phyloP scores from a whole-genome alignment of 2,329 filamentous ascomycete species.

The Colletotrichum sp. region DNA sequence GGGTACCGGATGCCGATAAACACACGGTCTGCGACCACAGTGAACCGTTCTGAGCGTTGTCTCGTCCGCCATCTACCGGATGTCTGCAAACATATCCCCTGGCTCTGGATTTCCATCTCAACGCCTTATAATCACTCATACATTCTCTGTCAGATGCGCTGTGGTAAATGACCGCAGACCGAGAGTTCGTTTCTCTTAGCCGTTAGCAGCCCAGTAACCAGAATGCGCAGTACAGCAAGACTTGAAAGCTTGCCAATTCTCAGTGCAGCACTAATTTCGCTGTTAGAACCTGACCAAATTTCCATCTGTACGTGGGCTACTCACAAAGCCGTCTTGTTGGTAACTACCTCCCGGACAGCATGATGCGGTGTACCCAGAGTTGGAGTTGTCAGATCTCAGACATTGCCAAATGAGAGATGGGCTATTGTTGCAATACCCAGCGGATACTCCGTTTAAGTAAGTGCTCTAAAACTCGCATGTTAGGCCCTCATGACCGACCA shows the following conservation, averaged over 20 bases:
- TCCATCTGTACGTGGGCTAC: not conserved
- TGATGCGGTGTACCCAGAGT: not conserved
- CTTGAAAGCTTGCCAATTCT: not conserved
- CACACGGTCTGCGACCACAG: not conserved
- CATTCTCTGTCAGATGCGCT: no score
- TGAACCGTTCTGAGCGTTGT: accelerated
- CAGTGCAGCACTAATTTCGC: not conserved
- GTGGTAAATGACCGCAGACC: no score
- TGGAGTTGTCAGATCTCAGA: not conserved
- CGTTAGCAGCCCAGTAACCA: not conserved
- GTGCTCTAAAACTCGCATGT: not conserved
- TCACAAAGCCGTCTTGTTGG: not conserved
- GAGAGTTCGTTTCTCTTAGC: not conserved
- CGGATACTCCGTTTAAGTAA: not conserved
- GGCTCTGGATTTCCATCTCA: accelerated
- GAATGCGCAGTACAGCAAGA: not conserved
- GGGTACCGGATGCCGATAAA: not conserved
- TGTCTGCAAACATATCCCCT: not conserved
- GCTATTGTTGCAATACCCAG: not conserved
- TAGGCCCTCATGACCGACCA: not conserved
- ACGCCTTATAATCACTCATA: no score
- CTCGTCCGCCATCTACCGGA: not conserved
- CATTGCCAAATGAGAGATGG: not conserved
- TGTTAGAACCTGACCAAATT: not conserved
- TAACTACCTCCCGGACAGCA: not conserved